phyloP scores from a whole-genome alignment of 2,329 filamentous ascomycete species.

The Diplodia seriata region DNA sequence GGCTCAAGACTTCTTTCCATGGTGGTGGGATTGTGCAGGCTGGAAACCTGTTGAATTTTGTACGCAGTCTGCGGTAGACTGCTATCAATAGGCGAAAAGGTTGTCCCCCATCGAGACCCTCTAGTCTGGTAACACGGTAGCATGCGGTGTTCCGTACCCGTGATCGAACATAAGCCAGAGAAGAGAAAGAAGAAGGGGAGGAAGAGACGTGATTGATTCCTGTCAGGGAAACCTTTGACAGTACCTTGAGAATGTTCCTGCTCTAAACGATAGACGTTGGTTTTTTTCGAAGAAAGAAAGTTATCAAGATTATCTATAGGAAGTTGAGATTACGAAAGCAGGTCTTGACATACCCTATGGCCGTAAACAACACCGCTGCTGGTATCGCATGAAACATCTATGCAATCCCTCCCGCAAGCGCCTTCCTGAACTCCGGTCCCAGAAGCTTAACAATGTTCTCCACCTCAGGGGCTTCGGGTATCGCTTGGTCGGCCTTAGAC shows the following conservation, averaged over 20 bases:
- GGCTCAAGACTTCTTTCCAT: background rate
- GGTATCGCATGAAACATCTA: background rate
- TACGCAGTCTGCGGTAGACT: background rate
- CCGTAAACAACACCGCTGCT: background rate
- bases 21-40: background rate
- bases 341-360: conserved; percentile 2
- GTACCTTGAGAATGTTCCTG: background rate
- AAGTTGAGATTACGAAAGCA: conserved; percentile 5
- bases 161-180: background rate
- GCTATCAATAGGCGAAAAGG: background rate
- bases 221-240: background rate
- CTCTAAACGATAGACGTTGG: conserved; percentile 13
- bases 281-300: conserved; percentile 8
- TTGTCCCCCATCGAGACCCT: background rate
- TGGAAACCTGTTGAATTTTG: background rate
- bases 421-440: conserved; percentile 43
- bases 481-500: conserved; percentile 36
- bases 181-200: background rate
- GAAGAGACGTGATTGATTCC: background rate
- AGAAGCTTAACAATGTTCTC: conserved; percentile 43
- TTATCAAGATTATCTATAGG: conserved; percentile 23
- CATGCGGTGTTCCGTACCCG: background rate
- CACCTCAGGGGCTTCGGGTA: conserved; percentile 43
- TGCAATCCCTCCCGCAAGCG: conserved; percentile 37
- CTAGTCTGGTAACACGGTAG: background rate